Base-by-base conservation (phyloP, 768 basidiomycete genomes). In the Termitomyces sp. region DNA sequence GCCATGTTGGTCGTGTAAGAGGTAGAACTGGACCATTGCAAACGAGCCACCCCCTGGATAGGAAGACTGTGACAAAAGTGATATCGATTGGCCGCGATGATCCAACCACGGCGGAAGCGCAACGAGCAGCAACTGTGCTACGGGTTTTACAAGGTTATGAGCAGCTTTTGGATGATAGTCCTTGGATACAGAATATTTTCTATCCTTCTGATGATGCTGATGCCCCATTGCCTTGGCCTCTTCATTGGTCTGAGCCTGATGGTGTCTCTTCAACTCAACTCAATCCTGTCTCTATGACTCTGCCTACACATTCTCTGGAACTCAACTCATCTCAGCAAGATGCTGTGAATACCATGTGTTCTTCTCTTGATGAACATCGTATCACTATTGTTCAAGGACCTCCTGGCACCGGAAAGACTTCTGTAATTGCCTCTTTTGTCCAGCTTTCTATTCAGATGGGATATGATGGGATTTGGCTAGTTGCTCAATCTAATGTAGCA, bases 401-500 rank as follows among this genome's bases (percentile, higher is more conserved):
- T 36, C 85, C 87, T 61, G 87, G 87, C 1, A 87, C 86, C 57
- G 88, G 88, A 20, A 89, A 89, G 67, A 89, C 88, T 0, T 84
- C 85, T 46, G 87, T 89, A 2, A 89, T 89, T 71, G 83, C 84
- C 12, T 75, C 81, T 6, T 88, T 76, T 78, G 84, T 87, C 12
- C 70, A 78, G 23, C 72, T 73, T 63, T 79, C 84, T 41, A 66
- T 81, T 26, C 62, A 69, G 30, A 65, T 66, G 50, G 75, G 74
- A 0, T 66, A 70, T 20, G 63, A 68, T 61, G 85, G 88, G 0
- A 84, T 92, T 13, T 94, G 90, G 88, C 81, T 94, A 5, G 75
- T 91, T 67, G 89, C 92, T 36, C 89, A 94, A 67, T 89, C 88
- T 18, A 94, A 94, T 75, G 84, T 93, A 51, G 92, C 90, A 50